Evolutionary conservation across 192 early-diverging fungal species (phyloP), one percentile per base, ranked within the genome.

Genomic region (Podila clonocystis): DNA sequence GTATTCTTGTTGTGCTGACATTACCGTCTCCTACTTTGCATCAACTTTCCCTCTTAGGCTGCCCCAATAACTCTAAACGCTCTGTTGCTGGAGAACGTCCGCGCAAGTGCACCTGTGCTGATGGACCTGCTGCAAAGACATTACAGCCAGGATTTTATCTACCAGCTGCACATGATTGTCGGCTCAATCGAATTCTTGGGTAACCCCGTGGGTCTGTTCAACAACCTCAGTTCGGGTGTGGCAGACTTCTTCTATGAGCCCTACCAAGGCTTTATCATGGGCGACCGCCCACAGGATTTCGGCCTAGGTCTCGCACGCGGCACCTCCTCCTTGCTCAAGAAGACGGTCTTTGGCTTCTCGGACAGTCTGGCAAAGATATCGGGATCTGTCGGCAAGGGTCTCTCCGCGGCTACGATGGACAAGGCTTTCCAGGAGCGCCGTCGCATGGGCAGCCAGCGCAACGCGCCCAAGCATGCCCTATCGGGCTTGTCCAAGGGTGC

Each of bases 171-270:
- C 82, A 89, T 91, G 75, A 87, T 96, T n/a, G 77, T 98, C 9
- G 98, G 98, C 12, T 97, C 96, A 22, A 97, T 97, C 19, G 97
- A 99, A 72, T 91, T 99, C 69, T 87, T 99, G 61, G 98, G 98
- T 30, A 99, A 99, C 68, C 98, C 98, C 2, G 96, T 99, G 3
- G 97, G 98, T 2, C 80, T 99, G 20, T 99, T 99, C 84, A 98
- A 91, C 84, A 98, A 91, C 69, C 89, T 99, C 59, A 94, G 94
- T 69, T 96, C 95, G 0, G 98, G 98, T 8, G 97, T 98, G 1
- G 88, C 89, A 5, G 98, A 98, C 74, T 91, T 98, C 55, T 99
- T 99, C 82, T 99, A 98, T 84, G 97, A 99, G 75, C 98, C 98
- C 0, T 93, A 96, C 74, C 95, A 97, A 87, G 98, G 98, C 6